These are phyloP conservation scores for Nothopassalora personata DNA, from an alignment of 2,329 filamentous ascomycete species.

Conservation along the genomic window DNA sequence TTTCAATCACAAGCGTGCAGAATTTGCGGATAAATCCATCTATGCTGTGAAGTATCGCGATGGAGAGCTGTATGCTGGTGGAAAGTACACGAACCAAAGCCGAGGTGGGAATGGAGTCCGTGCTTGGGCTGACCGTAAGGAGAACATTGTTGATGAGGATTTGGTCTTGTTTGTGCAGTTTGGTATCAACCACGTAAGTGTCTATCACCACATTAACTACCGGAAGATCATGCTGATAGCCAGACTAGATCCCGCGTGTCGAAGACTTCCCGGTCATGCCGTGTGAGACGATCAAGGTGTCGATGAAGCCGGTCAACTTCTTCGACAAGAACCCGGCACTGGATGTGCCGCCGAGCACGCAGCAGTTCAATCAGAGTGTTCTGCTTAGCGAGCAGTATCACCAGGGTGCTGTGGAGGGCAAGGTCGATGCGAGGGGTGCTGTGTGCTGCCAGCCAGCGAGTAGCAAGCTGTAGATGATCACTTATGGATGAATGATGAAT, in stretches of 20 bases:
- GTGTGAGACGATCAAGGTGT: constrained; percentile 53
- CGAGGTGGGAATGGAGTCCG: constrained; percentile 46
- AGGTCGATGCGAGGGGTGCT: constrained; percentile 1
- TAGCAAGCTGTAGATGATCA: constrained; percentile 3
- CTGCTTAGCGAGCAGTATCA: constrained; percentile 11
- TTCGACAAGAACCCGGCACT: constrained; percentile 55
- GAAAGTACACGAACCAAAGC: constrained; percentile 52
- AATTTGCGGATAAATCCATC: constrained; percentile 54
- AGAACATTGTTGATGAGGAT: constrained; percentile 48
- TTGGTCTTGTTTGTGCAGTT: constrained; percentile 55
- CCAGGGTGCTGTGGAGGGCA: constrained; percentile 3
- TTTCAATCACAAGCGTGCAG: constrained; percentile 53
- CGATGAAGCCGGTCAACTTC: constrained; percentile 56
- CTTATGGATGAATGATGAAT: background rate
- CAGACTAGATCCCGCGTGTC: constrained; percentile 40
- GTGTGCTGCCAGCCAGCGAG: constrained; percentile 2
- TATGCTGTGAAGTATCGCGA: constrained; percentile 55
- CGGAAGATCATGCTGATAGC: background rate
- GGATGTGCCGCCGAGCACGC: constrained; percentile 45
- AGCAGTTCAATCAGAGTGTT: constrained; percentile 7
- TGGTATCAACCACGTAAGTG: constrained; percentile 47
- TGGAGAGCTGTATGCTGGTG: constrained; percentile 56
- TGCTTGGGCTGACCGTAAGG: constrained; percentile 47
- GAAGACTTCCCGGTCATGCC: constrained; percentile 59
- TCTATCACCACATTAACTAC: background rate